A percentile compares a stretch with the other conserved stretches of the same genome.
Evolutionary conservation across 2,329 filamentous ascomycete genomes (phyloP).

Genomic region (Atkinsonella hypoxylon): DNA sequence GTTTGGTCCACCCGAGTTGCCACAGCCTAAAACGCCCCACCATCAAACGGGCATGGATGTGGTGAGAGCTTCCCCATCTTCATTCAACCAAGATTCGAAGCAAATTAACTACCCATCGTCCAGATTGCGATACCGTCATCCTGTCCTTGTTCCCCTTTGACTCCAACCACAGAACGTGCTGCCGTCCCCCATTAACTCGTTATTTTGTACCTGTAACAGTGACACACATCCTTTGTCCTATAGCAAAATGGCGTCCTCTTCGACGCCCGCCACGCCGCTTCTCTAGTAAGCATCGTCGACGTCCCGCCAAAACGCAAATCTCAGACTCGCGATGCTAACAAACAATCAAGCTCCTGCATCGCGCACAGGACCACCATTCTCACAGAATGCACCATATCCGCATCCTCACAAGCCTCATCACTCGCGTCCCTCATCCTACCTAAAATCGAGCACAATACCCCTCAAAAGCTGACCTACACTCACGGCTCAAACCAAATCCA

Average conservation of each 20-base stretch:
- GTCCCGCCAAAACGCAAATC: neutral
- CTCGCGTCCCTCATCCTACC: slow-evolving; percentile 91
- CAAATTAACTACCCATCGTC: neutral
- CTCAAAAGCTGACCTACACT: slow-evolving; percentile 89
- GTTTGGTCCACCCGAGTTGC: too few relatives aligned
- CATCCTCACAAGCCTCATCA: slow-evolving; percentile 69
- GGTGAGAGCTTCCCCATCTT: neutral
- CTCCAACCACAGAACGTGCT: neutral
- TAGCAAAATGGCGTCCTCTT: slow-evolving; percentile 58
- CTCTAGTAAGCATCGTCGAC: slow-evolving; percentile 46
- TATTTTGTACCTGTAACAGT: neutral
- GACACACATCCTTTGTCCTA: neutral
- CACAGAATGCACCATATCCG: slow-evolving; percentile 79
- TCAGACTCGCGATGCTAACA: neutral
- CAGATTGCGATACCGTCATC: neutral
- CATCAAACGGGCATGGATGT: neutral
- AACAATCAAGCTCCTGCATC: slow-evolving; percentile 58
- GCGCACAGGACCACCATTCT: slow-evolving; percentile 90
- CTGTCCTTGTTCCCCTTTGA: neutral
- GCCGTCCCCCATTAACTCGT: neutral
- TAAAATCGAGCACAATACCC: slow-evolving; percentile 70
- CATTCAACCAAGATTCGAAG: neutral
- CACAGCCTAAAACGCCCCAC: neutral
- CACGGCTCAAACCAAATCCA: slow-evolving; percentile 89
- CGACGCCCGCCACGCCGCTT: slow-evolving; percentile 52